A percentile compares a stretch with the other conserved stretches of the same genome.
Evolutionary conservation across 129 eudicot genomes (phyloP).

Genomic region (Mikania micrantha): DNA sequence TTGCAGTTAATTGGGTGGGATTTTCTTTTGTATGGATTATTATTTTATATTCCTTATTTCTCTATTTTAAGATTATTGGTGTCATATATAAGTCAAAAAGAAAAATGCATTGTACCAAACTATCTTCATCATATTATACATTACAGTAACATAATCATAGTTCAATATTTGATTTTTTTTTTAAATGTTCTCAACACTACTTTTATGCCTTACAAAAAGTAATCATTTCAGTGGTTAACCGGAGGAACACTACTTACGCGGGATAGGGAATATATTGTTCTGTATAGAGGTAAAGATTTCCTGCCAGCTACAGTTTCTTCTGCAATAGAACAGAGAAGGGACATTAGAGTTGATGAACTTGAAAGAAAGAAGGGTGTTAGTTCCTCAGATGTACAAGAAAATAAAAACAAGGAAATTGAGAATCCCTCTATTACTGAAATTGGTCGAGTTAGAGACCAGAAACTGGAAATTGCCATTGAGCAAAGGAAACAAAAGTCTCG

Average conservation of each 20-base stretch:
- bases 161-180: neutral
- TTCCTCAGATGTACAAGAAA: slow-evolving; percentile 19
- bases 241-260: slow-evolving; percentile 84
- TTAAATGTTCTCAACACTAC: neutral
- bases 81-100: neutral
- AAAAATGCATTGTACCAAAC: neutral
- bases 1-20: neutral
- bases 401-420: slow-evolving; percentile 8
- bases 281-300: slow-evolving; percentile 94
- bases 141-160: neutral
- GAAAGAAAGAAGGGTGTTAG: slow-evolving; percentile 20
- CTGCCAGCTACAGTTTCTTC: slow-evolving; percentile 81
- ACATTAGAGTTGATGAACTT: slow-evolving; percentile 26
- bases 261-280: slow-evolving; percentile 65
- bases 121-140: slow-evolving; percentile 7
- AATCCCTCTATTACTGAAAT: slow-evolving; percentile 24
- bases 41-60: neutral
- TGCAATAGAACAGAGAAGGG: slow-evolving; percentile 76
- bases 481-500: slow-evolving; percentile 45
- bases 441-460: slow-evolving; percentile 22
- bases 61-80: neutral
- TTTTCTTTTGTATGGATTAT: neutral
- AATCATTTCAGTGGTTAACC: slow-evolving; percentile 55
- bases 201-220: slow-evolving; percentile 10
- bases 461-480: slow-evolving; percentile 28